A percentile compares a stretch with the other conserved stretches of the same genome.
Evolutionary conservation across 169 alveolate genomes (phyloP).

Genomic region (Plasmodium cynomolgi): DNA sequence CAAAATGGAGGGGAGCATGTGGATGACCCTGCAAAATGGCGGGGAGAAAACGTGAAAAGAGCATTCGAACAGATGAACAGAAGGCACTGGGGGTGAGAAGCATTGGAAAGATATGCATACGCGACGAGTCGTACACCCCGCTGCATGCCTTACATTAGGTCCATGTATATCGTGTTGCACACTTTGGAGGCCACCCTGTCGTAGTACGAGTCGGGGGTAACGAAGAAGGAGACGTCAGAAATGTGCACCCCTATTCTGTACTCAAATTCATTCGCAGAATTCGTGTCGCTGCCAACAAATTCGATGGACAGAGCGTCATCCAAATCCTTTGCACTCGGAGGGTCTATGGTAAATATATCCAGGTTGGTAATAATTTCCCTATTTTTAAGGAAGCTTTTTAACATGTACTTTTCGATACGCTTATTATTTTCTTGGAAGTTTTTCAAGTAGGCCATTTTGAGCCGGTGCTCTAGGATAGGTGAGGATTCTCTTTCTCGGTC

Average conservation of each 20-base stretch:
- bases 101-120: not conserved
- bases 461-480: not conserved
- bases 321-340: conserved; percentile 97
- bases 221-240: conserved; percentile 98
- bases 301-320: conserved; percentile 98
- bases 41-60: not conserved
- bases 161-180: conserved; percentile 93
- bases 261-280: conserved; percentile 79
- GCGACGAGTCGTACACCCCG: not conserved
- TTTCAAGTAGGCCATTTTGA: conserved; percentile 33
- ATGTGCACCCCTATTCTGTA: conserved; percentile 97
- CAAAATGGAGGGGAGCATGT: conserved; percentile 91
- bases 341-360: conserved; percentile 92
- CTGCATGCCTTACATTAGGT: conserved; percentile 83
- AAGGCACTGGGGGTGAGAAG: not conserved
- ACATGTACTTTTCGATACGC: conserved; percentile 43
- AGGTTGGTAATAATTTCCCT: conserved; percentile 71
- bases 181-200: conserved; percentile 96
- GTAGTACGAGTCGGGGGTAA: conserved; percentile 91
- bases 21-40: conserved; percentile 44
- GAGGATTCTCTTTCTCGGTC: not conserved
- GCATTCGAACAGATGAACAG: not conserved
- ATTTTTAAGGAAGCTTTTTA: conserved; percentile 34
- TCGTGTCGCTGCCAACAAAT: conserved; percentile 76
- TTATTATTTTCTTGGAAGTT: not conserved